phyloP scores from a whole-genome alignment of 257 asterid genomes.

The Ilex asprella region DNA sequence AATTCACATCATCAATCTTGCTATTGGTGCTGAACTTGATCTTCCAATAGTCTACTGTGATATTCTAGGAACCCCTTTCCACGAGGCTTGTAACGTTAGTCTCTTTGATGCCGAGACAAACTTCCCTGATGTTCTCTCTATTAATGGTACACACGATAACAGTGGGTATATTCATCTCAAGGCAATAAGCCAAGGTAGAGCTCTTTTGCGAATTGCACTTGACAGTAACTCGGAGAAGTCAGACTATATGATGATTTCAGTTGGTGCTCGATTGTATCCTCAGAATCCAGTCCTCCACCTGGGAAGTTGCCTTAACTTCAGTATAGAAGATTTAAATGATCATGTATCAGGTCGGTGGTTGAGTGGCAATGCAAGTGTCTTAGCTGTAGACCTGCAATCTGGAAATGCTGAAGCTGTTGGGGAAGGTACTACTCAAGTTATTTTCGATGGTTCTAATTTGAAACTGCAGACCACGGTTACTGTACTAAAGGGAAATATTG shows the following conservation, averaged over 20 bases:
- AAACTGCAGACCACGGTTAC: constrained; percentile 62
- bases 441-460: constrained; percentile 35
- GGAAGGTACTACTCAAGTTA: constrained; percentile 54
- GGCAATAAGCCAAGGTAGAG: constrained; percentile 57
- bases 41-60: constrained; percentile 65
- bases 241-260: constrained; percentile 53
- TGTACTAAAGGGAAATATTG: constrained; percentile 42
- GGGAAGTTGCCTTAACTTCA: constrained; percentile 55
- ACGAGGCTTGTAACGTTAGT: constrained; percentile 57
- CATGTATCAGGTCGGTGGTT: constrained; percentile 60
- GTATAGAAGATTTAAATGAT: constrained; percentile 47
- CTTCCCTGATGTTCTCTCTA: constrained; percentile 55
- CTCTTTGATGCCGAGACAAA: constrained; percentile 65
- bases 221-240: constrained; percentile 45
- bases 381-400: constrained; percentile 44
- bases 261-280: constrained; percentile 71
- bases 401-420: constrained; percentile 73
- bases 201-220: constrained; percentile 54
- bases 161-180: constrained; percentile 41
- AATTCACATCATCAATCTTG: constrained; percentile 32
- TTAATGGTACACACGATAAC: constrained; percentile 28
- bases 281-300: constrained; percentile 53
- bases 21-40: constrained; percentile 56
- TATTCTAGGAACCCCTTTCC: constrained; percentile 66
- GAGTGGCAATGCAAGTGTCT: constrained; percentile 54